These are phyloP conservation scores for Yarrowia sp. DNA, from an alignment of 805 yeast species.

Conservation along the genomic window DNA sequence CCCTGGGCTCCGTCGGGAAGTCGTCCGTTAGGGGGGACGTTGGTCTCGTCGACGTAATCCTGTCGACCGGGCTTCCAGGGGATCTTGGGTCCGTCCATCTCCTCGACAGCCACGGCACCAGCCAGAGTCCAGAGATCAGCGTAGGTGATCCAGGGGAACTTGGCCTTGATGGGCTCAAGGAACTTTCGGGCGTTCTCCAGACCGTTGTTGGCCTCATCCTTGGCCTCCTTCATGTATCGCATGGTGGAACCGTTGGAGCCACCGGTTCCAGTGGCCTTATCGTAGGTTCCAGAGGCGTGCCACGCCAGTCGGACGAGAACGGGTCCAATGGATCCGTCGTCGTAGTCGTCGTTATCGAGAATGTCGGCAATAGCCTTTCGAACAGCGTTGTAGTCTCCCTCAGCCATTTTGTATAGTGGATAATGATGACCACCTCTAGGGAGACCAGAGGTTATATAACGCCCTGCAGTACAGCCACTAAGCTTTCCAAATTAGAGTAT, in stretches of 20 bases:
- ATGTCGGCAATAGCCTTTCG: slow-evolving; percentile 39
- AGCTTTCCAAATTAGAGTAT: background rate
- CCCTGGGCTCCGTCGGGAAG: slow-evolving; percentile 59
- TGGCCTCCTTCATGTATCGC: slow-evolving; percentile 47
- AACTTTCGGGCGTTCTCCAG: slow-evolving; percentile 54
- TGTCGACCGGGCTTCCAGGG: slow-evolving; percentile 74
- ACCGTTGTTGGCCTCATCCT: slow-evolving; percentile 47
- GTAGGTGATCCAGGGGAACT: slow-evolving; percentile 59
- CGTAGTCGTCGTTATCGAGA: slow-evolving; percentile 48
- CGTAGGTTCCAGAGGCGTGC: slow-evolving; percentile 83
- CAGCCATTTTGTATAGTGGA: background rate
- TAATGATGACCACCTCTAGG: background rate
- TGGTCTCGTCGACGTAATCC: slow-evolving; percentile 52
- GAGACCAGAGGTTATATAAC: slow-evolving; percentile 11
- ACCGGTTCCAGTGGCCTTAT: slow-evolving; percentile 48
- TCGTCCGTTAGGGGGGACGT: slow-evolving; percentile 61
- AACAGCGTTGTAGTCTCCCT: slow-evolving; percentile 42
- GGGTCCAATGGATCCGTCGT: slow-evolving; percentile 72
- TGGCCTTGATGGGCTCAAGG: slow-evolving; percentile 51
- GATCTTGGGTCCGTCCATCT: slow-evolving; percentile 62
- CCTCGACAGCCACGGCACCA: slow-evolving; percentile 64
- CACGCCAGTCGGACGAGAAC: slow-evolving; percentile 75
- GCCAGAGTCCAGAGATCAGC: slow-evolving; percentile 72
- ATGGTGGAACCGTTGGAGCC: slow-evolving; percentile 58
- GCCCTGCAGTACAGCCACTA: background rate